A percentile compares a stretch with the other conserved stretches of the same genome.
Evolutionary conservation across 169 alveolate species (phyloP).

Genomic region (Cryptosporidium canis): DNA sequence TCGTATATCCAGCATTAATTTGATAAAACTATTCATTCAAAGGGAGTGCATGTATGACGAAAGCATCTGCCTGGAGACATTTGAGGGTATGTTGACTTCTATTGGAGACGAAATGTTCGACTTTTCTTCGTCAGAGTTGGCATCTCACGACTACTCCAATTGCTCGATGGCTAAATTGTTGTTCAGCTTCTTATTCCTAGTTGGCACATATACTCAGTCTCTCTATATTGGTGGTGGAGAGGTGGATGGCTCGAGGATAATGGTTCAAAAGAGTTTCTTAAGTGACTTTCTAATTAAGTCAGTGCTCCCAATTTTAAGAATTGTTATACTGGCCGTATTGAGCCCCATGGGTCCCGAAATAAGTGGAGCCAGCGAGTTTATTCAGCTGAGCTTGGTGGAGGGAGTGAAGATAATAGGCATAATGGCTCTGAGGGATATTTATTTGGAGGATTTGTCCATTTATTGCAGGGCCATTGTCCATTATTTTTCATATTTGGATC

Average conservation of each 20-base stretch:
- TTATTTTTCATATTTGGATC: background rate
- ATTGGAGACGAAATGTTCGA: slow-evolving; percentile 52
- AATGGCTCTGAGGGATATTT: background rate
- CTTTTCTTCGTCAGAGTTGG: background rate
- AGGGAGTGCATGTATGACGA: slow-evolving; percentile 52
- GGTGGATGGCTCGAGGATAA: background rate
- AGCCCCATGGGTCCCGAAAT: background rate
- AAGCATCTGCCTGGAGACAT: background rate
- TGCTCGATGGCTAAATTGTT: background rate
- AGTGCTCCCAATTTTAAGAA: slow-evolving; percentile 30
- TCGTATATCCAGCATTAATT: slow-evolving; percentile 10
- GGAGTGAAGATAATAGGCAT: slow-evolving; percentile 14
- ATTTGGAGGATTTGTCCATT: slow-evolving; percentile 40
- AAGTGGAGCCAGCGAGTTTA: background rate
- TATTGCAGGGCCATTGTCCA: slow-evolving; percentile 16
- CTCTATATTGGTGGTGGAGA: background rate
- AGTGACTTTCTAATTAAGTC: background rate
- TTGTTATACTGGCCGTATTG: background rate
- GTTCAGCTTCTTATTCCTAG: background rate
- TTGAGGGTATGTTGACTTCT: background rate
- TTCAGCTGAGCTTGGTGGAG: slow-evolving; percentile 12
- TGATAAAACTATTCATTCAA: slow-evolving; percentile 17
- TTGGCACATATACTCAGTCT: slow-evolving; percentile 5
- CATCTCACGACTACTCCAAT: background rate
- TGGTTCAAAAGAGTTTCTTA: background rate